phyloP scores from a whole-genome alignment of 2,329 filamentous ascomycete species.

The Alternaria hordeiaustralica region DNA sequence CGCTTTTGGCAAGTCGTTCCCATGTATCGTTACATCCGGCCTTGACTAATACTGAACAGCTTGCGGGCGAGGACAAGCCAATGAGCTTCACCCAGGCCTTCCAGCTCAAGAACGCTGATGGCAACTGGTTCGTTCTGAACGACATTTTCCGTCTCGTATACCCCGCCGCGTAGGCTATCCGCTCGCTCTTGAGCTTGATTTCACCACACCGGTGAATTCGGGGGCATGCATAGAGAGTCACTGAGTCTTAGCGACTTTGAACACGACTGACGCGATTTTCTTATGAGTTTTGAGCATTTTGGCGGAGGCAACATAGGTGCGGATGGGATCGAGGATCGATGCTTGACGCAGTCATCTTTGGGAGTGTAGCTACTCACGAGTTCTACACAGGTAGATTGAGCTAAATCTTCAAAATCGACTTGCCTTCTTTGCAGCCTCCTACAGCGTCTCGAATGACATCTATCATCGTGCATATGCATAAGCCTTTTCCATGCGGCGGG shows the following conservation, averaged over 20 bases:
- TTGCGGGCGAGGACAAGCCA: slow-evolving; percentile 82
- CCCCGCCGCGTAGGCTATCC: slow-evolving; percentile 47
- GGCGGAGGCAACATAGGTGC: slow-evolving; percentile 11
- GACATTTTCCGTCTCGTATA: slow-evolving; percentile 94
- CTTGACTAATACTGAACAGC: slow-evolving; percentile 57
- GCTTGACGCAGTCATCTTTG: background rate
- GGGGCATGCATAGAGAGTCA: background rate
- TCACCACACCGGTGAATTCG: background rate
- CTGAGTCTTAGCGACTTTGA: slow-evolving; percentile 2
- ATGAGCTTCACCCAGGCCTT: slow-evolving; percentile 94
- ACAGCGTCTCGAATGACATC: background rate
- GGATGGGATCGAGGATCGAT: slow-evolving; percentile 2
- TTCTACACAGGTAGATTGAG: background rate
- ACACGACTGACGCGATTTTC: slow-evolving; percentile 4
- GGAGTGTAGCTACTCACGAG: background rate
- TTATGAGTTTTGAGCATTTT: slow-evolving; percentile 22
- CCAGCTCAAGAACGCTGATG: slow-evolving; percentile 78
- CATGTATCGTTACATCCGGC: background rate
- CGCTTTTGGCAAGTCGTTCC: slow-evolving; percentile 70
- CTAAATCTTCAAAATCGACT: background rate
- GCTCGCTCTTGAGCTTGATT: background rate
- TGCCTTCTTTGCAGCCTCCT: background rate
- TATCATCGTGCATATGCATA: slow-evolving; percentile 7
- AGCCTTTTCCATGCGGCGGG: slow-evolving; percentile 12
- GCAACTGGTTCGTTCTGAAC: slow-evolving; percentile 82